Conservation (phyloP, 2,329 filamentous ascomycete species). For the Chalaropsis thielavioides region DNA sequence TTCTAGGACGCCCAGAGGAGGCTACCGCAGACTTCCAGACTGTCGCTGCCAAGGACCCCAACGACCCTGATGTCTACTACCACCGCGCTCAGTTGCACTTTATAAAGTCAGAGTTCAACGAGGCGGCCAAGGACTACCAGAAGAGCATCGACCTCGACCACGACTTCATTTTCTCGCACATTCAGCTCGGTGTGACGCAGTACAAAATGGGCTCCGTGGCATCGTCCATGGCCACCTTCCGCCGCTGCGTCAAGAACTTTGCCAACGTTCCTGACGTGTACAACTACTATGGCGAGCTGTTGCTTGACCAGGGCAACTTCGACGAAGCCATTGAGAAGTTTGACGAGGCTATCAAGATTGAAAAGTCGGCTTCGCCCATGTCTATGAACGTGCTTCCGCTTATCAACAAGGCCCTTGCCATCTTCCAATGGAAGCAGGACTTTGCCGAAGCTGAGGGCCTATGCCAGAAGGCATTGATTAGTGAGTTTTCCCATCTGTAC, state of each 20-base stretch:
- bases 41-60: conserved; percentile 68
- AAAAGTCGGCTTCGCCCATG: conserved; percentile 84
- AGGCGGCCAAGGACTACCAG: conserved; percentile 96
- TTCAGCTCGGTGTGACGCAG: conserved; percentile 95
- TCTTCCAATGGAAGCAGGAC: conserved; percentile 98
- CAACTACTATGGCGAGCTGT: conserved; percentile 97
- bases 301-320: conserved; percentile 93
- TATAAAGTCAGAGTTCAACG: conserved; percentile 84
- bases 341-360: conserved; percentile 96
- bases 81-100: conserved; percentile 97
- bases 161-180: conserved; percentile 98
- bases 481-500: conserved; percentile 45
- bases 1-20: conserved; percentile 54
- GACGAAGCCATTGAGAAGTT: conserved; percentile 95
- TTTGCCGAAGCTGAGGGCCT: conserved; percentile 89
- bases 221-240: conserved; percentile 96
- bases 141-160: conserved; percentile 95
- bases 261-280: conserved; percentile 93
- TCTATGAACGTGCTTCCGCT: conserved; percentile 95
- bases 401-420: conserved; percentile 93
- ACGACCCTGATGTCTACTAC: conserved; percentile 96
- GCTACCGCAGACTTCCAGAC: conserved; percentile 78
- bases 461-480: conserved; percentile 93
- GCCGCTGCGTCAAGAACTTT: conserved; percentile 96
- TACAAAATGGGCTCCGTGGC: conserved; percentile 99